Percentiles rank a stretch among this genome's conserved stretches.
Evolutionary conservation across 257 asterid genomes (phyloP).

Genomic region (Solanum peruvianum): DNA sequence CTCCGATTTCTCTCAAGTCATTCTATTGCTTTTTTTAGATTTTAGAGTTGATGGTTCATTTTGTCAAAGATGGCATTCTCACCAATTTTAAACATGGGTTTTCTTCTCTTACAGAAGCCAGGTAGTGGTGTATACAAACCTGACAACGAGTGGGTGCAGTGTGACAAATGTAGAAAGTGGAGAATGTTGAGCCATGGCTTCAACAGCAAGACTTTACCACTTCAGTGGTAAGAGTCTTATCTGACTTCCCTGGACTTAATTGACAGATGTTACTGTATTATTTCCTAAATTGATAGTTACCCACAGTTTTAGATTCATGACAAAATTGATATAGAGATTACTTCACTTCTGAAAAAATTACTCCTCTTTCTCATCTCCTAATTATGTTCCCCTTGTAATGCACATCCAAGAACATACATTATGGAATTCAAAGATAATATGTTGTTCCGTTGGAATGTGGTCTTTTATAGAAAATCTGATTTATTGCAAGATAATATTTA

Average conservation of each 20-base stretch:
- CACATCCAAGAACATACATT: not conserved
- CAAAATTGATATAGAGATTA: not conserved
- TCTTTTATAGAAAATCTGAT: not conserved
- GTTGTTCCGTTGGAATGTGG: not conserved
- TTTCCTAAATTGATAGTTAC: not conserved
- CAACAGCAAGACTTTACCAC: slow-evolving; percentile 42
- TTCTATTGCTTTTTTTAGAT: not conserved
- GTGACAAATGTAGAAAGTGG: slow-evolving; percentile 88
- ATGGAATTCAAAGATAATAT: not conserved
- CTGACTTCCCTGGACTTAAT: not conserved
- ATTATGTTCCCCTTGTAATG: not conserved
- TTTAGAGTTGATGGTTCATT: not conserved
- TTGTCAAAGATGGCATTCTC: not conserved
- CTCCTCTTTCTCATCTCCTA: not conserved
- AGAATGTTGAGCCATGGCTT: slow-evolving; percentile 43
- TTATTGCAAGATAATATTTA: not conserved
- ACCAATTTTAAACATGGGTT: slow-evolving; percentile 2
- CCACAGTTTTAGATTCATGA: not conserved
- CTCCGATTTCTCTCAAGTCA: not conserved
- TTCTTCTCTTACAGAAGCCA: slow-evolving; percentile 29
- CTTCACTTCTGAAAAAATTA: not conserved
- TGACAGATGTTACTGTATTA: not conserved
- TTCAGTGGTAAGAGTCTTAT: slow-evolving; percentile 37
- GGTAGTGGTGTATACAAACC: slow-evolving; percentile 37
- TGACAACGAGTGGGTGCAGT: slow-evolving; percentile 80